Conservation (phyloP, 2,329 filamentous ascomycete species). For the Pseudogymnoascus sp. region DNA sequence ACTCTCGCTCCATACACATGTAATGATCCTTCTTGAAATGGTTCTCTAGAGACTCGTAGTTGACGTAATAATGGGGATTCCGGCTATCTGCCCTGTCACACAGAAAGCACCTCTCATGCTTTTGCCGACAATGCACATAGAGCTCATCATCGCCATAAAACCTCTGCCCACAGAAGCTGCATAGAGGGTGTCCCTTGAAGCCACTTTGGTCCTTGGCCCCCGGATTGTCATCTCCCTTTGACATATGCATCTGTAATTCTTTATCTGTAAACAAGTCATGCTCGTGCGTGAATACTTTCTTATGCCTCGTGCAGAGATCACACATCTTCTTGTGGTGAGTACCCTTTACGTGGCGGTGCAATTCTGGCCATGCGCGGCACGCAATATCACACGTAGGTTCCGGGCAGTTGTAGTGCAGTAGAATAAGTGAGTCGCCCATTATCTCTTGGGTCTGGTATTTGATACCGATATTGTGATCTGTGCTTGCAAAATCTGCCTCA, state of each 20-base stretch:
- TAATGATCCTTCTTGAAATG: constrained; percentile 88
- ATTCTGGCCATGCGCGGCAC: constrained; percentile 70
- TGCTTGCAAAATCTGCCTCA: constrained; percentile 62
- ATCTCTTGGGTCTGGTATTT: constrained; percentile 84
- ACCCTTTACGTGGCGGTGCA: constrained; percentile 73
- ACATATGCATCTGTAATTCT: constrained; percentile 81
- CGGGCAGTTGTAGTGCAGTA: constrained; percentile 92
- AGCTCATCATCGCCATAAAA: constrained; percentile 97
- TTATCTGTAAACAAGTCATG: constrained; percentile 81
- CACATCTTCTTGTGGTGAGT: constrained; percentile 84
- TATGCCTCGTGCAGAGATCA: constrained; percentile 85
- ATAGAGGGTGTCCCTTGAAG: constrained; percentile 92
- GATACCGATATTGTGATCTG: constrained; percentile 82
- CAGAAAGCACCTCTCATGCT: constrained; percentile 90
- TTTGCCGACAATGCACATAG: constrained; percentile 85
- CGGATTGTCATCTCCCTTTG: constrained; percentile 80
- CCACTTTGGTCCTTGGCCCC: constrained; percentile 87
- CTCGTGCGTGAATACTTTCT: constrained; percentile 97
- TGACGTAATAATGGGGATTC: constrained; percentile 80
- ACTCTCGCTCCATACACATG: constrained; percentile 75
- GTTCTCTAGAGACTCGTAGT: constrained; percentile 77
- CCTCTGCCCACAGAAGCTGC: constrained; percentile 80
- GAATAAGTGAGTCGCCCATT: constrained; percentile 77
- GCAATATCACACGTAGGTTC: constrained; percentile 77
- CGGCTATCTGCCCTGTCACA: constrained; percentile 55